Base-by-base conservation (phyloP, 176 grass and related monocot species). In the Aegilops sharonensis region DNA sequence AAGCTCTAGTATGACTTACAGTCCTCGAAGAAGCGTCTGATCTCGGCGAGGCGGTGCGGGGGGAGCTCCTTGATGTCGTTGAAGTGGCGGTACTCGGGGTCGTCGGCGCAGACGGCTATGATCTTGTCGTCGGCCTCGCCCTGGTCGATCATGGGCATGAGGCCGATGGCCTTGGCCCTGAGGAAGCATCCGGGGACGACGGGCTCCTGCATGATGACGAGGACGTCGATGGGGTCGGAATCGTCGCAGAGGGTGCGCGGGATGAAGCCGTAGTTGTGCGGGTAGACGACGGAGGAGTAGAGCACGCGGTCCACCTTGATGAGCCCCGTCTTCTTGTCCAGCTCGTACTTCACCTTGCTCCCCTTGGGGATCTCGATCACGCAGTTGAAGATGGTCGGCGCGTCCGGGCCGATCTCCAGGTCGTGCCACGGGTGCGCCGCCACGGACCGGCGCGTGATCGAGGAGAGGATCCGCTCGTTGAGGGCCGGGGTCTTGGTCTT, bases 371-470 rank as follows among this genome's bases (percentile, higher is more conserved):
- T 98, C 77, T 98, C 96, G 42, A 95, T 91, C 7, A 98, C 93
- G 68, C 93, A 95, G 84, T 98, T 98, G 86, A 98, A 95, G 71
- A 95, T 91, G 29, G 79, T 85, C 4, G 96, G 96, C 11, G 96
- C 93, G 9, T 70, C 93, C 21, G 93, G 95, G 12, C 95, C 95
- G 59, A 98, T 95, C 83, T 98, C 91, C 11, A 98, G 90, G 72
- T 98, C 91, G 85, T 98, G 96, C 96, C 93, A 98, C n/a, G 96
- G 96, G 80, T 98, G 93, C 0, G 95, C 95, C 3, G 95, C 95
- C 17, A 98, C 85, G 20, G 93, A 92, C 12, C 91, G 90, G 78
- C 81, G 88, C 8, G 93, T 86, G 88, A 98, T 89, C 18, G 91
- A 92, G 20, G 95, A 92, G 3, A 95, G 54, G 48, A 98, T 95